Base-by-base conservation (phyloP, 257 asterid species). In the Perilla frutescens region DNA sequence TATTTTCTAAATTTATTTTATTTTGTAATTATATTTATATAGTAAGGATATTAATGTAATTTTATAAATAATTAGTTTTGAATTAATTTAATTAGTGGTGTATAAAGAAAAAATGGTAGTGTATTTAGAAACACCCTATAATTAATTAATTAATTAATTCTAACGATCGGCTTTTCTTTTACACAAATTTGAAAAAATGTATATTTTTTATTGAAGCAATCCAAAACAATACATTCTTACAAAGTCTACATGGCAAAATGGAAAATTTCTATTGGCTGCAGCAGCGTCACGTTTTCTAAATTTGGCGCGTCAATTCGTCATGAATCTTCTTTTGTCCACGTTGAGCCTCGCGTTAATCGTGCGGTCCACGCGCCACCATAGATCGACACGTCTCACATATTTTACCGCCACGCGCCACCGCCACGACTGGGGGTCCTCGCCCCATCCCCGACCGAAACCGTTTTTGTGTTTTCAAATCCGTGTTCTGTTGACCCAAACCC, bases 201-300 rank as follows among this genome's bases (percentile, higher is more conserved):
- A 20, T 20, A 20, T 20, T 20, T 20, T 20, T 20, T 20, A 20
- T 20, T 20, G 26, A 20, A 20, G 26, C 26, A 6, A 8, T 48
- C 7, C 26, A 37, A 61, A 0, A 60, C 5, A 7, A 11, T 31
- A 15, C 44, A 39, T 7, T 12, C 40, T 31, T 26, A 3, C 7
- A n/a, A 53, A 8, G 65, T 36, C 73, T 8, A 81, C 68, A 20
- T 79, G 86, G 82, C 81, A 37, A 58, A 71, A 66, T 5, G 1
- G 5, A 20, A 43, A 60, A 44, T 3, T 80, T 14, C 50, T 50
- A 85, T 85, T 85, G 87, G 87, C 72, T 73, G 8, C 15, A 70
- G 36, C 12, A 45, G 44, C 86, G 86, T 84, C 89, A 82, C 20
- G 73, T 66, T 34, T 73, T 34, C 49, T 34, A 61, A 45, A 12